Conservation (phyloP, 495 filamentous ascomycete species). For the Baudoinia panamericana region DNA sequence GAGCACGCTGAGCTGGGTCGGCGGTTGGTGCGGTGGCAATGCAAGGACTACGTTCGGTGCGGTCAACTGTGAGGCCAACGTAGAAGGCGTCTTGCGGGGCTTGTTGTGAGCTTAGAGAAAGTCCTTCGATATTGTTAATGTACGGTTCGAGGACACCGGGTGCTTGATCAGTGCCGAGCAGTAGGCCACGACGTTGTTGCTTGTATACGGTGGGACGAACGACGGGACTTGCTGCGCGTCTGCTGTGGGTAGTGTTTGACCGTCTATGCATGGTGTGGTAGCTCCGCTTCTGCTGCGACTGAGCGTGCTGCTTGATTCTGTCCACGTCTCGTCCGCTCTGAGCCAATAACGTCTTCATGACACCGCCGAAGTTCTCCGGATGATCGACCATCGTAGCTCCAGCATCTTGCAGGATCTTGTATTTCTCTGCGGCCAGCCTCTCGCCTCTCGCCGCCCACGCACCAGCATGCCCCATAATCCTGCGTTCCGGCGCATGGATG, state of each 20-base stretch:
- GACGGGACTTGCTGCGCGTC: neutral
- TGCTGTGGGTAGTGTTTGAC: neutral
- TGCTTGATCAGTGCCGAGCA: constrained; percentile 45
- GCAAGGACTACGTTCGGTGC: constrained; percentile 49
- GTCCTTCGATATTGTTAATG: constrained; percentile 20
- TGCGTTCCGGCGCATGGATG: constrained; percentile 46
- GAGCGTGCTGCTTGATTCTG: constrained; percentile 16
- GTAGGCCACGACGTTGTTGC: constrained; percentile 42
- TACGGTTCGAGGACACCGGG: constrained; percentile 44
- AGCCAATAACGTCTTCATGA: constrained; percentile 48
- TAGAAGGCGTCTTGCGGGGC: constrained; percentile 34
- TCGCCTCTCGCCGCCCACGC: constrained; percentile 61
- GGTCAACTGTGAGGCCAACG: constrained; percentile 53
- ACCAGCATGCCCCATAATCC: constrained; percentile 84
- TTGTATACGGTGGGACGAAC: neutral
- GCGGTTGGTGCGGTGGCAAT: constrained; percentile 48
- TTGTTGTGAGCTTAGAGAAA: neutral
- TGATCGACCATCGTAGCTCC: constrained; percentile 69
- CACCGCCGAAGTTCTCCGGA: constrained; percentile 64
- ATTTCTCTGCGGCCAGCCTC: constrained; percentile 50
- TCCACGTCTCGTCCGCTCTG: constrained; percentile 23
- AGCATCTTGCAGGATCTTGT: constrained; percentile 51
- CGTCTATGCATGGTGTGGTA: constrained; percentile 24
- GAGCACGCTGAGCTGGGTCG: constrained; percentile 26
- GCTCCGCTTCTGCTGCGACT: constrained; percentile 14